Percentiles rank a stretch among this genome's conserved stretches.
Conservation (phyloP, 2,329 filamentous ascomycete genomes). For the Conoideocrella luteorostrata region DNA sequence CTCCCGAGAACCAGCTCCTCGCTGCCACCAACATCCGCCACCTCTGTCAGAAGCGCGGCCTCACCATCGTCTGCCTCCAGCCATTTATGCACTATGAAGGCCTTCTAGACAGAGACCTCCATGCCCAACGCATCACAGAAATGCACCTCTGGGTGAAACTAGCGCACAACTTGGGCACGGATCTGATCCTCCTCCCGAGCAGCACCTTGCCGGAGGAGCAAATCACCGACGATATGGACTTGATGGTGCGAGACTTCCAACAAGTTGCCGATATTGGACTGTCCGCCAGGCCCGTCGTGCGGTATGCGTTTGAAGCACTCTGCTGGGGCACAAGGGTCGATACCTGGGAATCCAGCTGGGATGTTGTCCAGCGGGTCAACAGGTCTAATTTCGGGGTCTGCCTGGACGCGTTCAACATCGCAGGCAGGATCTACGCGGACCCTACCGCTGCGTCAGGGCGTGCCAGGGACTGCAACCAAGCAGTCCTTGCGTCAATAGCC, state of each 20-base stretch:
- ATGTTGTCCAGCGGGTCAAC: constrained; percentile 58
- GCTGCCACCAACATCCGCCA: constrained; percentile 52
- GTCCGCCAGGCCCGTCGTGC: constrained; percentile 46
- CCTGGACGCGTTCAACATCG: constrained; percentile 73
- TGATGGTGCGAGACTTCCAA: constrained; percentile 56
- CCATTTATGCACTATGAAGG: constrained; percentile 78
- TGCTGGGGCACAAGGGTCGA: constrained; percentile 66
- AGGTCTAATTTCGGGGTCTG: constrained; percentile 69
- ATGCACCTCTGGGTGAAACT: constrained; percentile 65
- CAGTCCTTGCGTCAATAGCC: constrained; percentile 47
- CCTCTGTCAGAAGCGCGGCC: constrained; percentile 48
- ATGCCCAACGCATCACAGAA: constrained; percentile 52
- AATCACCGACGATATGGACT: constrained; percentile 38
- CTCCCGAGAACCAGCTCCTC: constrained; percentile 38
- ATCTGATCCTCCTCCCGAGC: constrained; percentile 69
- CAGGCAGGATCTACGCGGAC: constrained; percentile 64
- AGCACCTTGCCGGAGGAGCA: constrained; percentile 53
- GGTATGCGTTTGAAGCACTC: constrained; percentile 68
- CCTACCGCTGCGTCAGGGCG: constrained; percentile 48
- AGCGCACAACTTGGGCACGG: constrained; percentile 56
- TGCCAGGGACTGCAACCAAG: constrained; percentile 47
- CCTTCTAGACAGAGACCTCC: constrained; percentile 54
- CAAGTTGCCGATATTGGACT: constrained; percentile 63
- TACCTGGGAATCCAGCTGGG: constrained; percentile 67
- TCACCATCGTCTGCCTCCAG: constrained; percentile 60